Conservation (phyloP, 1,139 yeast species). For the Saccharomyces hybrid region DNA sequence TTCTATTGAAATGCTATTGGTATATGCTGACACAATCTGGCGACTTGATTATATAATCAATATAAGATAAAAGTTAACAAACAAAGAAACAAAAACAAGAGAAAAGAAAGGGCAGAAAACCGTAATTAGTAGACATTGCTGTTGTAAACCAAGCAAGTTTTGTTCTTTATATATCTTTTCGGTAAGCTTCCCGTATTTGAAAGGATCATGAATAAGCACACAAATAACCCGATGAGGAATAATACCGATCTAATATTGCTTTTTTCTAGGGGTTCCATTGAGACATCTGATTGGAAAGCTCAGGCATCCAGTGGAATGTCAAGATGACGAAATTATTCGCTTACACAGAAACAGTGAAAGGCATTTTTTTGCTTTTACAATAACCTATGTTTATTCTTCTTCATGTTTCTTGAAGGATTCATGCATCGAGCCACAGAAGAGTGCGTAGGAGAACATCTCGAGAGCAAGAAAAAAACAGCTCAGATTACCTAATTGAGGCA, state of each 20-base stretch:
- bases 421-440: neutral
- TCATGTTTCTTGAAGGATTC: neutral
- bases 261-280: neutral
- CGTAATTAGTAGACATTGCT: neutral
- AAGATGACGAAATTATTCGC: neutral
- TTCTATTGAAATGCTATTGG: neutral
- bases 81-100: neutral
- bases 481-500: neutral
- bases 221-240: neutral
- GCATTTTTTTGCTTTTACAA: neutral
- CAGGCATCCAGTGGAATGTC: neutral
- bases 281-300: neutral
- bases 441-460: neutral
- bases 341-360: neutral
- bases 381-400: neutral
- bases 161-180: neutral
- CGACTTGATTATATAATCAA: neutral
- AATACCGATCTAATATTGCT: neutral
- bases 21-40: neutral
- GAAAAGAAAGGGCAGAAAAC: neutral
- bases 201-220: neutral
- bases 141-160: neutral
- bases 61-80: neutral
- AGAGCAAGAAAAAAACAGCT: neutral
- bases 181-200: neutral